Base-by-base conservation (phyloP, 805 yeast species). In the Wickerhamomyces rabaulensis region DNA sequence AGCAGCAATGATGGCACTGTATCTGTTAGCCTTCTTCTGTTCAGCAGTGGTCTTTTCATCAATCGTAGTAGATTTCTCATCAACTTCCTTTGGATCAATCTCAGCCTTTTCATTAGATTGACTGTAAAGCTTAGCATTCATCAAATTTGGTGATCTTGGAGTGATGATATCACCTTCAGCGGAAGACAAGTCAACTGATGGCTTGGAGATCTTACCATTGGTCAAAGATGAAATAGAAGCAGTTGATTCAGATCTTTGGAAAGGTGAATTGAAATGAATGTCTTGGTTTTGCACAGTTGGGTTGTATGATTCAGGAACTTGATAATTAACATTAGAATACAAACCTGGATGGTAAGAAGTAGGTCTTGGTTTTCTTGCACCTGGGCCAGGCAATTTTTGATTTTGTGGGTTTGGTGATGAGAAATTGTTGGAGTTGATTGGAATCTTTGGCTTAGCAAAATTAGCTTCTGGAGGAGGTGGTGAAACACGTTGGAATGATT, bases 261-360 rank as follows among this genome's bases (percentile, higher is more conserved):
- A 57, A 16, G 49, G 46, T n/a, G 43, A 61, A 13, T 43, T 16
- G 6, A 31, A 36, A 9, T 35, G 19, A n/a, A 39, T 17, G 7
- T 40, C 46, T 17, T 41, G 17, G 25, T 10, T 36, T 8, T 33
- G 17, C 12, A 33, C 17, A 9, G 7, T 17, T 33, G 36, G 20
- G 16, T 9, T 20, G 10, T 16, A 19, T 36, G 39, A 36, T 20
- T 19, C 39, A 20, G 19, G 16, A 19, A 26, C 16, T 9, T 42
- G 44, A 26, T 42, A 36, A 36, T 36, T 31, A 37, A 62, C 50
- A 39, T 23, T 16, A 16, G 70, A 53, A 45, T 57, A 58, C 25
- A 79, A 70, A 2, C 83, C 75, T 16, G 95, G 95, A 60, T 87
- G 91, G 58, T 84, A 87, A 9, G 94, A 85, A 0, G 92, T 86